Percentiles rank a stretch among this genome's conserved stretches.
Conservation (phyloP, 345 rosid genomes). For the Eucalyptus sp. region DNA sequence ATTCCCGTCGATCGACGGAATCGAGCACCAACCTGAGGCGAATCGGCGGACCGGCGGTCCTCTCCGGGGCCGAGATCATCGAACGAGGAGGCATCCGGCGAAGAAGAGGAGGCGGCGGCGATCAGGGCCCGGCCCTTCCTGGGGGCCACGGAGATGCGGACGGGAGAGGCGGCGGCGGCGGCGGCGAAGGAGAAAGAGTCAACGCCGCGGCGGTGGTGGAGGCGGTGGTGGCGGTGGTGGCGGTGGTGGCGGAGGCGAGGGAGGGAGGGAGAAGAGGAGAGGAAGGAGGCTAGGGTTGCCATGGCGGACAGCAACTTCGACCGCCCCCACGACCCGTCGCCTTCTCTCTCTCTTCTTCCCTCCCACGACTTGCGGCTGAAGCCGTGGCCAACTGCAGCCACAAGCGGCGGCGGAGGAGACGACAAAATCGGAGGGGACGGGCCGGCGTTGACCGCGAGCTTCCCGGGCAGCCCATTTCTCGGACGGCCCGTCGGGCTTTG, state of each 20-base stretch:
- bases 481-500: neutral
- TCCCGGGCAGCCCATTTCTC: neutral
- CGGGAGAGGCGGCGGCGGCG: neutral
- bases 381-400: neutral
- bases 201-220: neutral
- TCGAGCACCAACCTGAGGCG: slow-evolving; percentile 28
- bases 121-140: slow-evolving; percentile 11
- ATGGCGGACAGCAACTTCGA: slow-evolving; percentile 4
- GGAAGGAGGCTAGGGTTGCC: slow-evolving; percentile 21
- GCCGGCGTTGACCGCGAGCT: neutral
- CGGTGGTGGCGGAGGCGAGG: neutral
- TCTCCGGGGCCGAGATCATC: slow-evolving; percentile 28
- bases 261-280: slow-evolving; percentile 13
- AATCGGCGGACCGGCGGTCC: slow-evolving; percentile 10
- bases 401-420: neutral
- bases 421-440: neutral
- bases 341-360: neutral
- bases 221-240: neutral
- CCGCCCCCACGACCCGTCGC: neutral
- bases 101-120: slow-evolving; percentile 20
- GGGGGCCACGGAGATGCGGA: neutral
- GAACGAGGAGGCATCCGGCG: slow-evolving; percentile 12
- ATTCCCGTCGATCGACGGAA: neutral
- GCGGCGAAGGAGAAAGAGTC: neutral
- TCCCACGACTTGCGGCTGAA: neutral